A percentile compares a stretch with the other conserved stretches of the same genome.
Conservation (phyloP, 2,329 filamentous ascomycete genomes). For the Epichloe baconii region DNA sequence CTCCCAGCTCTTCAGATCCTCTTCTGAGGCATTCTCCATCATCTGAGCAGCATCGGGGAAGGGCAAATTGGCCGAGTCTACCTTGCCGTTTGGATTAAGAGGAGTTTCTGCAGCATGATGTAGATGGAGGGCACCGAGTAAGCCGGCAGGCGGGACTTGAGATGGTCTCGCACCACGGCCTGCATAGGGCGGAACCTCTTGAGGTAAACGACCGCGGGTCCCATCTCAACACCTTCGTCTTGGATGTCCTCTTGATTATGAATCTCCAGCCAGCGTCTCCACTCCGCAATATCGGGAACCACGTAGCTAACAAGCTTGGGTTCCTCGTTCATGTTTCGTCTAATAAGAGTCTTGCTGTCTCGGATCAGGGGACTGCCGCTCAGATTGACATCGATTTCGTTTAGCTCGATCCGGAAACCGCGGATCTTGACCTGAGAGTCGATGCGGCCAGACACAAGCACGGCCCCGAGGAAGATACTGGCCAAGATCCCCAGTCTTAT, state of each 20-base stretch:
- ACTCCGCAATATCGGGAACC: slow-evolving; percentile 64
- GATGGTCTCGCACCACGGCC: slow-evolving; percentile 45
- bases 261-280: slow-evolving; percentile 53
- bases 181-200: slow-evolving; percentile 34
- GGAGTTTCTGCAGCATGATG: slow-evolving; percentile 37
- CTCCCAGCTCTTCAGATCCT: slow-evolving; percentile 40
- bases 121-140: slow-evolving; percentile 23
- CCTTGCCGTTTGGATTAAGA: slow-evolving; percentile 67
- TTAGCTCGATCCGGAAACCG: slow-evolving; percentile 88
- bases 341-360: slow-evolving; percentile 75
- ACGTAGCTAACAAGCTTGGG: slow-evolving; percentile 78
- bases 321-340: slow-evolving; percentile 40
- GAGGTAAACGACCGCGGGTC: slow-evolving; percentile 26
- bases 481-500: slow-evolving; percentile 79
- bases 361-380: slow-evolving; percentile 61
- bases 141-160: slow-evolving; percentile 45
- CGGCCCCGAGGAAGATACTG: slow-evolving; percentile 53
- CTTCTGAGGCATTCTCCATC: slow-evolving; percentile 24
- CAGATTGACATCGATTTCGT: slow-evolving; percentile 80
- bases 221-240: slow-evolving; percentile 37
- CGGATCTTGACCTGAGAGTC: slow-evolving; percentile 93
- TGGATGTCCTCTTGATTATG: slow-evolving; percentile 40
- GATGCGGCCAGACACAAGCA: slow-evolving; percentile 65
- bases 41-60: slow-evolving; percentile 65
- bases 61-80: slow-evolving; percentile 64